Evolutionary conservation across 1,284 basidiomycete genomes (phyloP).

Genomic region (Gomphus sp.): DNA sequence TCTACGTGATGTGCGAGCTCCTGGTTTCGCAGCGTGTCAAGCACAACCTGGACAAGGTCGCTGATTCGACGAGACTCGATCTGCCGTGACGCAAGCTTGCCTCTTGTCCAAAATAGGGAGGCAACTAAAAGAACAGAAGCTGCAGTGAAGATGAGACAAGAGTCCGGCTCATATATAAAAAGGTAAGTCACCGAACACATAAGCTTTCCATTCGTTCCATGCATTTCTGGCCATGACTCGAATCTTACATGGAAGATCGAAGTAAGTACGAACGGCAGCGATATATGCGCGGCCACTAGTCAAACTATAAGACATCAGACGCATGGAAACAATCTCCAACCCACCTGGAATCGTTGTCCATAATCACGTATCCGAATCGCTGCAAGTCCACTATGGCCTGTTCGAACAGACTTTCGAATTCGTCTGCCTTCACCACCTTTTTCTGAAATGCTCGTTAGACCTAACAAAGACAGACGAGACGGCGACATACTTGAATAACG

Average conservation of each 20-base stretch:
- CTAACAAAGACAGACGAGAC: neutral
- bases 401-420: conserved; percentile 65
- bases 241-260: conserved; percentile 63
- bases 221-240: conserved; percentile 60
- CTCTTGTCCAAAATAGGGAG: conserved; percentile 28
- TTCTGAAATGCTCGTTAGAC: conserved; percentile 1
- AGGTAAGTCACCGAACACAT: conserved; percentile 48
- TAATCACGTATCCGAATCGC: conserved; percentile 73
- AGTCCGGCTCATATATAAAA: conserved; percentile 3
- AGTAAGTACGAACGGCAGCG: conserved; percentile 63
- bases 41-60: conserved; percentile 70
- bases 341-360: conserved; percentile 62
- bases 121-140: conserved; percentile 19
- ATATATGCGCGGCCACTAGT: conserved; percentile 65
- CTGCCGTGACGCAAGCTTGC: conserved; percentile 40
- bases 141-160: neutral
- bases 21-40: conserved; percentile 79
- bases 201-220: conserved; percentile 62
- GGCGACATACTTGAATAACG: neutral
- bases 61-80: conserved; percentile 66
- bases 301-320: conserved; percentile 11
- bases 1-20: conserved; percentile 82
- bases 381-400: conserved; percentile 79
- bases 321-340: conserved; percentile 23
- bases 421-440: conserved; percentile 42